These are phyloP conservation scores for Mucor racemosus DNA, from an alignment of 371 early-diverging fungal species.

Conservation along the genomic window DNA sequence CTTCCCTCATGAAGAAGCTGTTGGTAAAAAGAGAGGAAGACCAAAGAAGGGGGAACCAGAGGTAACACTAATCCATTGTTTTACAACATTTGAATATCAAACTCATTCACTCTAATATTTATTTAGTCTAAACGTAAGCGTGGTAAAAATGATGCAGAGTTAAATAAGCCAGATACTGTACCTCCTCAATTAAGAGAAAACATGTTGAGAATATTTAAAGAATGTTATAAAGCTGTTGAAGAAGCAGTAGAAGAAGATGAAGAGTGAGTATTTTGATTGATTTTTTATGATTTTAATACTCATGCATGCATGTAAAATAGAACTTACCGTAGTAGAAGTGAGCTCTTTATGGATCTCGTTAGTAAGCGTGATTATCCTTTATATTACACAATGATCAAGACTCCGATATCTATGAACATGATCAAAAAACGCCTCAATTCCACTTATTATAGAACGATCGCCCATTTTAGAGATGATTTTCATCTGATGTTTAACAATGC, in stretches of 20 bases:
- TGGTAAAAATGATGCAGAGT: slow-evolving; percentile 23
- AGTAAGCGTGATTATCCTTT: slow-evolving; percentile 79
- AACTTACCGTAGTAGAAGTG: slow-evolving; percentile 55
- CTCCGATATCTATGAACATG: slow-evolving; percentile 81
- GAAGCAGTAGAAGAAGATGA: slow-evolving; percentile 59
- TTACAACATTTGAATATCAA: neutral
- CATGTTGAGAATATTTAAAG: slow-evolving; percentile 51
- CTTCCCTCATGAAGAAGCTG: neutral
- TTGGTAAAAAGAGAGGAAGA: slow-evolving; percentile 56
- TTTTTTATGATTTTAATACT: neutral
- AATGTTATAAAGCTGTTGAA: slow-evolving; percentile 62
- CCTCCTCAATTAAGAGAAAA: slow-evolving; percentile 51
- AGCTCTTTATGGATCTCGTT: slow-evolving; percentile 78
- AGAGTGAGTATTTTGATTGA: slow-evolving; percentile 25
- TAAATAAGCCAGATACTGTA: slow-evolving; percentile 33
- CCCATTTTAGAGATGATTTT: slow-evolving; percentile 67
- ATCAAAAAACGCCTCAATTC: slow-evolving; percentile 68
- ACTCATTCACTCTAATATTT: neutral
- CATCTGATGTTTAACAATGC: slow-evolving; percentile 84
- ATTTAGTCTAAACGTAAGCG: slow-evolving; percentile 31
- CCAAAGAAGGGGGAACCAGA: slow-evolving; percentile 34
- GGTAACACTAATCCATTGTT: slow-evolving; percentile 10
- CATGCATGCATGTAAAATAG: neutral
- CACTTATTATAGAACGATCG: slow-evolving; percentile 56
- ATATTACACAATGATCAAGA: slow-evolving; percentile 83